A percentile compares a stretch with the other conserved stretches of the same genome.
Evolutionary conservation across 495 filamentous ascomycete genomes (phyloP).

Genomic region (Podospora appendiculata): DNA sequence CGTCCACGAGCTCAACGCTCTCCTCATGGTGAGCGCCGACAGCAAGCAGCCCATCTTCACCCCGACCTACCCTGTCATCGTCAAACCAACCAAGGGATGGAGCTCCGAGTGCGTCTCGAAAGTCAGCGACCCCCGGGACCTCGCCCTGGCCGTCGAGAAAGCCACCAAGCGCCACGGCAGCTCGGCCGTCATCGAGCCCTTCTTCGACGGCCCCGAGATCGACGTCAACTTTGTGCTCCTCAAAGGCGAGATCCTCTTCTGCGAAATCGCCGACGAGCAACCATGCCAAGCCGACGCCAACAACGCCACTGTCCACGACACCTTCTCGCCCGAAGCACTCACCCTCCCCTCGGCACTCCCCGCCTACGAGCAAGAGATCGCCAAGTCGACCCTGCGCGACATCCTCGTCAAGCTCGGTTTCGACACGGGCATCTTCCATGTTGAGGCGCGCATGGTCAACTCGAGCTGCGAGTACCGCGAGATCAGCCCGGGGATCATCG

Average conservation of each 20-base stretch:
- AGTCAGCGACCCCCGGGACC: constrained; percentile 13
- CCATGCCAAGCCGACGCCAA: constrained; percentile 34
- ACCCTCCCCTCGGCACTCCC: constrained; percentile 35
- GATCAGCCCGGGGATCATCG: constrained; percentile 8
- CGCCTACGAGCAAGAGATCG: constrained; percentile 20
- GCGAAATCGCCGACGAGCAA: constrained; percentile 44
- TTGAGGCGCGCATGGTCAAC: constrained; percentile 24
- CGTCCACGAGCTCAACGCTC: constrained; percentile 12
- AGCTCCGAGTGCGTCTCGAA: constrained; percentile 24
- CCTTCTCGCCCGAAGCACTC: constrained; percentile 30
- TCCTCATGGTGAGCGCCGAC: background rate
- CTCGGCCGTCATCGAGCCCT: constrained; percentile 23
- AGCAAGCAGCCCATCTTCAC: constrained; percentile 5
- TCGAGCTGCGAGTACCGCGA: constrained; percentile 21
- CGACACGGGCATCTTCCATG: constrained; percentile 22
- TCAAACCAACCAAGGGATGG: constrained; percentile 27
- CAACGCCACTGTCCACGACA: constrained; percentile 15
- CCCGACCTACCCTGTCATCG: constrained; percentile 17
- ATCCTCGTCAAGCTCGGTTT: constrained; percentile 29
- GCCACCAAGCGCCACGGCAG: constrained; percentile 19
- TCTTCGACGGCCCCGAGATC: constrained; percentile 41
- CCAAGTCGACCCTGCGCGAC: constrained; percentile 17
- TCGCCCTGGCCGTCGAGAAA: constrained; percentile 14
- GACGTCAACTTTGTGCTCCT: constrained; percentile 45
- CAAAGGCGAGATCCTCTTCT: constrained; percentile 43